Evolutionary conservation across 495 filamentous ascomycete genomes (phyloP), one percentile per base, ranked within the genome.

Genomic region (Viridothelium virens): DNA sequence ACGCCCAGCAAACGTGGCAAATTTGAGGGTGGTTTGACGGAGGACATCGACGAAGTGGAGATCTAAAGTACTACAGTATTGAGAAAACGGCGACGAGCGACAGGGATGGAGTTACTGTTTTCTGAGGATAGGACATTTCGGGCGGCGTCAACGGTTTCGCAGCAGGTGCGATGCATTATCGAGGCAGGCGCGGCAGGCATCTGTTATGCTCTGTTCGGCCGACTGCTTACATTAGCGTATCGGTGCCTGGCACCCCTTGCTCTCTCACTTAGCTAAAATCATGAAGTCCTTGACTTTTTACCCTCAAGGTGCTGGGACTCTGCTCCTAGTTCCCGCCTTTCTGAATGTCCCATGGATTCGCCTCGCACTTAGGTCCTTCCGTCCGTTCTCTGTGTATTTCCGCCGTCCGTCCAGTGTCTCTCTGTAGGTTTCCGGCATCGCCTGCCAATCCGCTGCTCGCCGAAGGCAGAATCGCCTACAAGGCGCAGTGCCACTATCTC

Each of bases 181-280:
- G 25, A 25, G 25, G 25, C 25, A 25, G 25, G 25, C 25, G 25
- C 25, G 25, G 25, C 25, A 25, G 25, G n/a, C 12, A 14, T 5
- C 48, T 53, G 11, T 53, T 25, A 18, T 25, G 48, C 48, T 53
- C 7, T 46, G 41, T 16, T 46, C 41, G 14, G 11, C 48, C 48
- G 48, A 25, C 61, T 41, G 33, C 61, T 63, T 63, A 63, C 61
- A 63, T 63, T 25, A 41, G 41, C 61, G 61, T n/a, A 14, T 12
- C 33, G 11, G 37, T 41, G 7, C 53, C 18, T 36, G 53, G 18
- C 18, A 14, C 14, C 11, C 5, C 31, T 36, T 7, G 33, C 14
- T 10, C 31, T 36, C 53, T 14, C 11, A 53, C 18, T 25, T 53
- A 53, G 48, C 48, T n/a, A 9, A 25, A 53, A 16, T 25, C 25